These are phyloP conservation scores for Colletotrichum sp. DNA, from an alignment of 2,329 filamentous ascomycete genomes.

Conservation along the genomic window DNA sequence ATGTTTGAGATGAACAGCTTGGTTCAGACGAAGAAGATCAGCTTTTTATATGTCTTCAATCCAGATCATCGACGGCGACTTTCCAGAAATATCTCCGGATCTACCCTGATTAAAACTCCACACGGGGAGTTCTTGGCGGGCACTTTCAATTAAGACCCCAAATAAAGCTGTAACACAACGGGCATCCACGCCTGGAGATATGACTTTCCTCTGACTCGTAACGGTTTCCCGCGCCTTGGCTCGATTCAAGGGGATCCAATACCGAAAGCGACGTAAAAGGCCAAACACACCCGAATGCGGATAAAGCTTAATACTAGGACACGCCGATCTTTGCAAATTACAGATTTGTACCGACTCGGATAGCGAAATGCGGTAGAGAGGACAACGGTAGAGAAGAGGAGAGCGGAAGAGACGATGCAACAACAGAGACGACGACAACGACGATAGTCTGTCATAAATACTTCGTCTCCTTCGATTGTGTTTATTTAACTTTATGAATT, in stretches of 20 bases:
- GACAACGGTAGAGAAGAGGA: too few species aligned
- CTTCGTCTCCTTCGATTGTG: too few species aligned
- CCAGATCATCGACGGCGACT: fast-evolving
- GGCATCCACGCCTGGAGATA: fast-evolving
- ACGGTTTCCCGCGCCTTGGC: not conserved
- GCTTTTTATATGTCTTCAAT: fast-evolving
- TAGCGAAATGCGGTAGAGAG: too few species aligned
- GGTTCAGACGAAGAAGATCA: not conserved
- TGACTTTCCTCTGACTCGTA: not conserved
- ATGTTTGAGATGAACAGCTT: fast-evolving
- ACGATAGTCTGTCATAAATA: too few species aligned
- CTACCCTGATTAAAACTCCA: not conserved
- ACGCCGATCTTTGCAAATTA: not conserved
- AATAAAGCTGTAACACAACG: not conserved
- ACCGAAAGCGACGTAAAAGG: not conserved
- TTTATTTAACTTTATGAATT: too few species aligned
- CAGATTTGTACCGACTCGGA: too few species aligned
- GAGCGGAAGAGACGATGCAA: too few species aligned
- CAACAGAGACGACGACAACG: too few species aligned
- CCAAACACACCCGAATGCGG: not conserved
- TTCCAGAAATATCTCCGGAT: not conserved
- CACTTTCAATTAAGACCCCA: not conserved
- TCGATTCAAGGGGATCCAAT: fast-evolving
- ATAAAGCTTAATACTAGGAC: fast-evolving
- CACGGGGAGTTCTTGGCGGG: not conserved